Evolutionary conservation across 2,329 filamentous ascomycete genomes (phyloP), one percentile per base, ranked within the genome.

Genomic region (Waltergamsia citrina): DNA sequence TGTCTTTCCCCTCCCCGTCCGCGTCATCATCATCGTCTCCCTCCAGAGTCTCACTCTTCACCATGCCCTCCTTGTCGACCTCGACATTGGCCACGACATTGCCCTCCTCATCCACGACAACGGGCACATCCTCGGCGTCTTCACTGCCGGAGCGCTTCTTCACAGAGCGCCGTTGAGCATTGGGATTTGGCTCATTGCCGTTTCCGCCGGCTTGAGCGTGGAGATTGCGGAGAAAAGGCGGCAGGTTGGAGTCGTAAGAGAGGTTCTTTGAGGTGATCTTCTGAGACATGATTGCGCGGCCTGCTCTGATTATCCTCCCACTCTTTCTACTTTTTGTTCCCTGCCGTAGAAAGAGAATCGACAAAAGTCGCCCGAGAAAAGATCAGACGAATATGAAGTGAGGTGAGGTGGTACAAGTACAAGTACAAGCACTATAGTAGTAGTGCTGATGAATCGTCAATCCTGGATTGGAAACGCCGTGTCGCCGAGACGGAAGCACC

Each of bases 71-170:
- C 29, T 52, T 51, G 34, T 56, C 59, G 5, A 70, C 52, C 14
- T 69, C 41, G 46, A 74, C 44, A 59, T 55, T 30, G n/a, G n/a
- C n/a, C 20, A 80, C 69, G 20, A 79, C 69, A 35, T 85, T 81
- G 32, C 76, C 81, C 5, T 71, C 66, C 50, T 86, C 83, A 43
- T 90, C 74, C 4, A 92, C 74, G 33, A 85, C 76, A 0, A 85
- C 67, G 0, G 85, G 85, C 32, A 69, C 79, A 52, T 90, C 84
- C 44, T 90, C 84, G 10, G 81, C 81, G 39, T 86, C 77, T 26
- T 79, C 78, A 44, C 80, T 77, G 38, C 63, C 73, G 12, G 71
- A 74, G 23, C 67, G 68, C 57, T 63, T 71, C 59, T 65, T 71
- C 38, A 48, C 56, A 32, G 65, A 60, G n/a, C 71, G 60, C 3